phyloP scores from a whole-genome alignment of 306 rosid species.

The Sphenostylis stenocarpa region DNA sequence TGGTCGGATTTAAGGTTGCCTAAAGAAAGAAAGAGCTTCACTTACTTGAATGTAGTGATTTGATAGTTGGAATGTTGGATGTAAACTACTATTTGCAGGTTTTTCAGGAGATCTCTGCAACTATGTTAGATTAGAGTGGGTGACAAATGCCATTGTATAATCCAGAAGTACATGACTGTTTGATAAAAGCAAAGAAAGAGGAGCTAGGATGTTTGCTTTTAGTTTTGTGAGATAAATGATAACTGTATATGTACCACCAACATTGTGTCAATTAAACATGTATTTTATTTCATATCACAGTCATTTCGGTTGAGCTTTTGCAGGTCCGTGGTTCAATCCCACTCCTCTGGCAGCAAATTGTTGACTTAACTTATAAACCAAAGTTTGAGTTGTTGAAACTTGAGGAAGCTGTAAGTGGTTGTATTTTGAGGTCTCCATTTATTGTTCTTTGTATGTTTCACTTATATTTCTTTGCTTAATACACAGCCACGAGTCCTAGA shows the following conservation, averaged over 20 bases:
- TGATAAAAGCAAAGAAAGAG: constrained; percentile 18
- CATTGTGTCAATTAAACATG: background rate
- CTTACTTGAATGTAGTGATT: constrained; percentile 19
- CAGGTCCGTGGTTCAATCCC: constrained; percentile 98
- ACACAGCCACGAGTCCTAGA: constrained; percentile 79
- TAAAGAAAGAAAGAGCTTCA: background rate
- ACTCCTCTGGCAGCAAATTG: constrained; percentile 88
- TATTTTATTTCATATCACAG: constrained; percentile 16
- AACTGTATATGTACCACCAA: background rate
- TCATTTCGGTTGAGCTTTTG: constrained; percentile 35
- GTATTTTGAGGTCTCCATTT: constrained; percentile 26
- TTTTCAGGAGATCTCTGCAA: constrained; percentile 16
- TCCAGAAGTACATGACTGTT: constrained; percentile 6
- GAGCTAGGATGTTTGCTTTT: constrained; percentile 15
- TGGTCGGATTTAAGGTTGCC: background rate
- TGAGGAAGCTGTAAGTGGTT: constrained; percentile 84
- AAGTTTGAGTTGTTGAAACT: constrained; percentile 70
- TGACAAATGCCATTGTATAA: constrained; percentile 13
- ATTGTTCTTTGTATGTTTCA: constrained; percentile 36
- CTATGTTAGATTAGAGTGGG: constrained; percentile 10
- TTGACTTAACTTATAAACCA: constrained; percentile 93
- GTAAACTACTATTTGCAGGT: constrained; percentile 9
- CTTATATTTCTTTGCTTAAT: constrained; percentile 38
- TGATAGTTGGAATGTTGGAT: constrained; percentile 6
- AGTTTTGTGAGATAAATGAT: constrained; percentile 23